Evolutionary conservation across 1,284 basidiomycete species (phyloP), one percentile per base, ranked within the genome.

Genomic region (Malassezia pachydermatis): DNA sequence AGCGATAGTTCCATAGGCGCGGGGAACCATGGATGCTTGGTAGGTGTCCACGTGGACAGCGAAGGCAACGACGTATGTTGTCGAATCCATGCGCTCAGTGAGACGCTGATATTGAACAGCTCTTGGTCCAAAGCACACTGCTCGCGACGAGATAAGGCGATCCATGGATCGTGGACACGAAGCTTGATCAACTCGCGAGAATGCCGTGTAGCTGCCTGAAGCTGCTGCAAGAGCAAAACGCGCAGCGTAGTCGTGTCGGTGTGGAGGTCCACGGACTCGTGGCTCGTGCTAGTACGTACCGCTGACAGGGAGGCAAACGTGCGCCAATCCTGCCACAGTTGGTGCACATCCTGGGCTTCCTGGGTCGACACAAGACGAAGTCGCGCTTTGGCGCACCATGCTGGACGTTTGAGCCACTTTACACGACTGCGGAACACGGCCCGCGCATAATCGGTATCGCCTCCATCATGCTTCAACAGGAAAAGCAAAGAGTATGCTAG

Each of bases 351-450:
- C 16, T n/a, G 16, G 10, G 34, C n/a, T 13, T 10, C 37, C 2
- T n/a, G 19, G 11, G 16, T 11, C 11, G 29, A 19, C 5, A 36
- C 17, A 5, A 45, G 8, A 28, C 24, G 35, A 36, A 36, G 27
- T 14, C 35, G 32, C 2, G 48, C 36, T 5, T 22, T 35, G n/a
- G 30, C 9, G 37, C 23, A 40, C 41, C 38, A 51, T 30, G 17
- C 41, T 39, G 39, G 39, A 5, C 49, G 37, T 2, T 33, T 22
- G 7, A 51, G 44, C 42, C 42, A 51, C 34, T 51, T 51, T 19
- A 51, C 2, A 6, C 49, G 49, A 5, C 49, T 42, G 5, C 29
- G 16, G 10, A 51, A 40, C 10, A 43, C 33, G 11, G 44, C 17
- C 11, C 29, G 34, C 7, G 29, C 42, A 10, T 20, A 34, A 1